phyloP scores from a whole-genome alignment of 495 filamentous ascomycete genomes.

The Beverwykella pulmonaria region DNA sequence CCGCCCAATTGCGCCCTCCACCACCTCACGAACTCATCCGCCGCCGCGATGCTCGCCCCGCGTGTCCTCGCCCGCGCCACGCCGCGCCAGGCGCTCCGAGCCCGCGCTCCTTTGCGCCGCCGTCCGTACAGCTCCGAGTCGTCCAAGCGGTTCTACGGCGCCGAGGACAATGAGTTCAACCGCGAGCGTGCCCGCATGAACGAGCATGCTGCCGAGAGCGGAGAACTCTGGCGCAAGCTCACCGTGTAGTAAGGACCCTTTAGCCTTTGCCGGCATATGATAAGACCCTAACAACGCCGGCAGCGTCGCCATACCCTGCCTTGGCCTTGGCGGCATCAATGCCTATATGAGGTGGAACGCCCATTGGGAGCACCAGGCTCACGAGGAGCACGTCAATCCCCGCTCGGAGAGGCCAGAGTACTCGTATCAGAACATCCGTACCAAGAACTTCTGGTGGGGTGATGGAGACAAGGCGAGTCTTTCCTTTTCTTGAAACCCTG shows the following conservation, averaged over 20 bases:
- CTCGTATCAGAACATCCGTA: constrained; percentile 89
- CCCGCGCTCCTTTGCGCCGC: constrained; percentile 65
- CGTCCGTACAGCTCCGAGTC: constrained; percentile 65
- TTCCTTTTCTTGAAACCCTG: not conserved
- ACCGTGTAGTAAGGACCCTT: constrained; percentile 73
- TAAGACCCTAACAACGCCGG: not conserved
- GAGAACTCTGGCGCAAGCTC: constrained; percentile 92
- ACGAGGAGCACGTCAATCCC: constrained; percentile 78
- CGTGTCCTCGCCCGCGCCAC: constrained; percentile 62
- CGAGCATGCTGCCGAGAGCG: constrained; percentile 78
- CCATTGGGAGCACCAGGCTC: constrained; percentile 88
- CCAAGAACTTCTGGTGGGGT: constrained; percentile 86
- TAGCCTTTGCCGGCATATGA: constrained; percentile 17
- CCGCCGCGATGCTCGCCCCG: constrained; percentile 62
- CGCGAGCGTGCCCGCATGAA: constrained; percentile 80
- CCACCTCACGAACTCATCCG: constrained; percentile 25
- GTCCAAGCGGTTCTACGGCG: constrained; percentile 50
- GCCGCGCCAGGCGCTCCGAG: constrained; percentile 58
- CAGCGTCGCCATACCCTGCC: constrained; percentile 68
- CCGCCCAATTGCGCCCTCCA: constrained; percentile 25
- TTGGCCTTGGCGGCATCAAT: constrained; percentile 71
- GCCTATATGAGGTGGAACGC: constrained; percentile 85
- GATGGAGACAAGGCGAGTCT: constrained; percentile 79
- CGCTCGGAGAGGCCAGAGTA: constrained; percentile 87
- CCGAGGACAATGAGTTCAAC: constrained; percentile 81